Conservation (phyloP, 768 basidiomycete species). For the Trametes cubensis region DNA sequence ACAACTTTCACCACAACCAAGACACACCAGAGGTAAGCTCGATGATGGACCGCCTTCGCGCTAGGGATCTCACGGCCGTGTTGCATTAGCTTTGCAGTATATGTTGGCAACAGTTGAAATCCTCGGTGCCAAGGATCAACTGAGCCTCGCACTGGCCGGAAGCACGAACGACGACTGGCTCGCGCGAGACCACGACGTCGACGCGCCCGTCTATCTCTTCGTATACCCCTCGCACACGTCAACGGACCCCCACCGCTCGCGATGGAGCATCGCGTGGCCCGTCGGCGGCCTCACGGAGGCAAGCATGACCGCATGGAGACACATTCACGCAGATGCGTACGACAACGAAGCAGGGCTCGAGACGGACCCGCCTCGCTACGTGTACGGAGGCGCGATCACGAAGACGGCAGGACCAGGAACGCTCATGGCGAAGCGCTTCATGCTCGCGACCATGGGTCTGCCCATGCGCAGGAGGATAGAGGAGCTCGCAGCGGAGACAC, state of each 20-base stretch:
- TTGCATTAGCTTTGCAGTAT: background rate
- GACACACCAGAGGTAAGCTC: too few species aligned
- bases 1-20: background rate
- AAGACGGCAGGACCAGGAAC: conserved; percentile 19
- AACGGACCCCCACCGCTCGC: conserved; percentile 3
- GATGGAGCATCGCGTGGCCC: conserved; percentile 19
- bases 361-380: conserved; percentile 10
- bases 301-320: conserved; percentile 16
- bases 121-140: conserved; percentile 2
- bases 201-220: conserved; percentile 16
- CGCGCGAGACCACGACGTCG: conserved; percentile 20
- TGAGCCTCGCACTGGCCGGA: background rate
- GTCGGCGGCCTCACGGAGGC: conserved; percentile 4
- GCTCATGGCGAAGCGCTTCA: conserved; percentile 11
- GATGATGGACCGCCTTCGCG: too few species aligned
- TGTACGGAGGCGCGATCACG: conserved; percentile 18
- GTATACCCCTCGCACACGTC: conserved; percentile 17
- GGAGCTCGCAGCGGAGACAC: conserved; percentile 12
- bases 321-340: conserved; percentile 19
- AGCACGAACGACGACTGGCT: conserved; percentile 22
- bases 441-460: conserved; percentile 7
- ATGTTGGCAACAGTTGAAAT: conserved; percentile 5
- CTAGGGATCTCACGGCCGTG: too few species aligned
- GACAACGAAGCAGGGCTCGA: conserved; percentile 17
- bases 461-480: conserved; percentile 12